These are phyloP conservation scores for Herpetomonas muscarum DNA, from an alignment of 208 protist genomes.

Conservation along the genomic window DNA sequence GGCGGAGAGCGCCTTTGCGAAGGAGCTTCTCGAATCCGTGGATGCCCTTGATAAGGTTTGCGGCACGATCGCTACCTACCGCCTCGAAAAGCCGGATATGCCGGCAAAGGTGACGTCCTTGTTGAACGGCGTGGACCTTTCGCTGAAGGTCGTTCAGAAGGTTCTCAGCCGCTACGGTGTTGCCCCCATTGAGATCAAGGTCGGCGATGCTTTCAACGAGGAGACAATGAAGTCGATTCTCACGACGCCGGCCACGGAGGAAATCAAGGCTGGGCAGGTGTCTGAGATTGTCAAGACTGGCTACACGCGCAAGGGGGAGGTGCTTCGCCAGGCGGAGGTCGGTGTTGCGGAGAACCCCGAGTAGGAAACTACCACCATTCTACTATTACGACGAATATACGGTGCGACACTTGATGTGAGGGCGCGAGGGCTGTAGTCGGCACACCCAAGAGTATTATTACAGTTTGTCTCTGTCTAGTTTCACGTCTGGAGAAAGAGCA, in stretches of 20 bases:
- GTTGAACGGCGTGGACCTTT: slow-evolving; percentile 41
- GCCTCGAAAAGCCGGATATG: slow-evolving; percentile 7
- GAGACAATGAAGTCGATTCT: slow-evolving; percentile 37
- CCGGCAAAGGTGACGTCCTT: slow-evolving; percentile 15
- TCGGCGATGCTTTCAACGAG: slow-evolving; percentile 40
- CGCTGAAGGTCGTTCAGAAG: slow-evolving; percentile 40
- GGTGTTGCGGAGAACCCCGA: slow-evolving; percentile 34
- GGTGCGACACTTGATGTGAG: no score
- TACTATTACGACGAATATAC: no score
- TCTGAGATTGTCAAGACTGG: slow-evolving; percentile 55
- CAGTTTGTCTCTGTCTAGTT: no score
- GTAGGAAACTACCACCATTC: background rate
- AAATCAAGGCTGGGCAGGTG: slow-evolving; percentile 25
- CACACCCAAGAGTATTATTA: no score
- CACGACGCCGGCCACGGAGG: slow-evolving; percentile 24
- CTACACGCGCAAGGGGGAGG: slow-evolving; percentile 30
- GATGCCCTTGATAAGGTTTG: slow-evolving; percentile 48
- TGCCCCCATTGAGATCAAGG: slow-evolving; percentile 15
- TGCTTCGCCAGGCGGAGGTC: slow-evolving; percentile 59
- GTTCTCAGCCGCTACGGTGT: slow-evolving; percentile 45
- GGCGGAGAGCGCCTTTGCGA: slow-evolving; percentile 40
- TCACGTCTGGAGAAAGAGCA: no score
- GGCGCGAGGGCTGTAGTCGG: no score
- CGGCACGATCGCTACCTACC: slow-evolving; percentile 17
- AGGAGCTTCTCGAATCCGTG: slow-evolving; percentile 49